Percentiles rank a stretch among this genome's conserved stretches.
phyloP scores from a whole-genome alignment of 73 alveolate species.

The Blepharisma japonicum region DNA sequence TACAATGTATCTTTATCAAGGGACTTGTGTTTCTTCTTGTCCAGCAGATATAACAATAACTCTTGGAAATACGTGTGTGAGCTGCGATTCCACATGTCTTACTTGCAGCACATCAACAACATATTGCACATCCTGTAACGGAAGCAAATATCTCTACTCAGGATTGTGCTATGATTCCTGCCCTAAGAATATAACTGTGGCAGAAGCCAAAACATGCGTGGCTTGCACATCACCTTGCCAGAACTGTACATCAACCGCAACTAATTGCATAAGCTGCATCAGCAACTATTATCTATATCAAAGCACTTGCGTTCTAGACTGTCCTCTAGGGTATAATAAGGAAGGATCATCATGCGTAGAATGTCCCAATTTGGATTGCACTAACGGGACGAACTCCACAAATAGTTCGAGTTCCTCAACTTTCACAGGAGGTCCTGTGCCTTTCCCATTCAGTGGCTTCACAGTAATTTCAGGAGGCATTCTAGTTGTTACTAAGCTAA shows the following conservation, averaged over 20 bases:
- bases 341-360: neutral
- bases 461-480: neutral
- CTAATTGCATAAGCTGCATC: conserved; percentile 14
- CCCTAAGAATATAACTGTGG: conserved; percentile 7
- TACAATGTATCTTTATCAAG: neutral
- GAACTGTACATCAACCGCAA: neutral
- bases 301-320: neutral
- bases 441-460: conserved; percentile 20
- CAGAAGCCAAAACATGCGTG: neutral
- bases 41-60: neutral
- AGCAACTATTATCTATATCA: neutral
- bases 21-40: neutral
- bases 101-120: neutral
- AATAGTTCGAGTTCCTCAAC: neutral
- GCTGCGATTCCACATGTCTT: neutral
- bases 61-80: neutral
- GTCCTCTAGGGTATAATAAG: neutral
- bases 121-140: neutral
- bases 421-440: conserved; percentile 25
- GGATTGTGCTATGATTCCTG: neutral
- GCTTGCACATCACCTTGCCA: neutral
- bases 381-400: neutral
- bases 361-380: conserved; percentile 2
- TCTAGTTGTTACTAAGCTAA: neutral
- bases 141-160: neutral